These are phyloP conservation scores for Erysimum cheiri DNA, from an alignment of 441 rosid species.

Conservation along the genomic window DNA sequence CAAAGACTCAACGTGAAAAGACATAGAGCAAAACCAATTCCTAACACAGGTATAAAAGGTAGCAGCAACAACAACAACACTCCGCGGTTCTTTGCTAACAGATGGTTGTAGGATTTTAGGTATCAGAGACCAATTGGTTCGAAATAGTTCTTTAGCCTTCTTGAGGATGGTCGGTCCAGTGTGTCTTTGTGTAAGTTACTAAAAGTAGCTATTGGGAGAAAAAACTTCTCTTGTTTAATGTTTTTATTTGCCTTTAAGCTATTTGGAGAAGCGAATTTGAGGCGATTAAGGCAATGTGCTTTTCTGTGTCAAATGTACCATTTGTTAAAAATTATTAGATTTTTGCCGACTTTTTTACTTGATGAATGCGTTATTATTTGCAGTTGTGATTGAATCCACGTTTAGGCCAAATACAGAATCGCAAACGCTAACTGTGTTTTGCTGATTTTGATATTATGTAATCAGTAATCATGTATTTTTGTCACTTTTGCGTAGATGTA, in stretches of 20 bases:
- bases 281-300: constrained; percentile 30
- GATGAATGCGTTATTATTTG: not conserved
- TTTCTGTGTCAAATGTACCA: constrained; percentile 17
- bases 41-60: constrained; percentile 39
- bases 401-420: too few species aligned
- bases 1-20: constrained; percentile 36
- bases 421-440: too few species aligned
- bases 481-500: not conserved
- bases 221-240: not conserved
- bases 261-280: constrained; percentile 29
- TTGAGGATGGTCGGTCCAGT: constrained; percentile 13
- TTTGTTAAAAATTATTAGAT: not conserved
- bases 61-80: constrained; percentile 30
- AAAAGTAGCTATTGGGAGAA: constrained; percentile 8
- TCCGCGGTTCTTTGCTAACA: constrained; percentile 34
- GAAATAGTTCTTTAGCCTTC: constrained; percentile 30
- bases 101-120: constrained; percentile 39
- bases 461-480: not conserved
- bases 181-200: constrained; percentile 21
- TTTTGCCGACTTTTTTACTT: not conserved
- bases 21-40: constrained; percentile 37
- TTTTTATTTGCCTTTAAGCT: constrained; percentile 5
- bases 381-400: too few species aligned
- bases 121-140: constrained; percentile 37
- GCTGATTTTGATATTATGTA: too few species aligned